Base-by-base conservation (phyloP, 805 yeast species). In the Kluyveromyces aestuarii region DNA sequence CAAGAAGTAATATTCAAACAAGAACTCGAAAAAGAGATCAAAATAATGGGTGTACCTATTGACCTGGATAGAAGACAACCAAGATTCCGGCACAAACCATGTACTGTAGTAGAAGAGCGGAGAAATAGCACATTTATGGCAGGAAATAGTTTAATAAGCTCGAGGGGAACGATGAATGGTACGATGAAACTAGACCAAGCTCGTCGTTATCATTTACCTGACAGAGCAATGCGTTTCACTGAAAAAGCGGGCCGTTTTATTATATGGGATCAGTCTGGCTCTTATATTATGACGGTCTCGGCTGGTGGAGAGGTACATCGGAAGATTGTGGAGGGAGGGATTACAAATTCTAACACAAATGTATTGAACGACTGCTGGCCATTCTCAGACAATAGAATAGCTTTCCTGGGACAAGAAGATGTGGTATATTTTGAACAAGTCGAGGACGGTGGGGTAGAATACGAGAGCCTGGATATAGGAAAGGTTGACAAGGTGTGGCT, bases 121-220 rank as follows among this genome's bases (percentile, higher is more conserved):
- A 37, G 45, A 9, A 21, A 27, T 11, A 43, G 45, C 39, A 43
- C 33, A 4, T 43, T 17, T 27, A 43, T 27, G 25, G 45, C 45
- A 19, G 39, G 39, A 11, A 43, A 43, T 38, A 43, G 45, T 16
- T 27, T 43, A 16, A 38, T 43, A 9, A 43, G 45, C 14, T 43
- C 45, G 25, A n/a, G 45, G 18, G 45, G 45, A 2, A 43, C 45
- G 39, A 43, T 43, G 38, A 43, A 43, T n/a, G 45, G 45, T 7
- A 27, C 25, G 25, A n/a, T 43, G 30, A 43, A 37, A 38, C 21
- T 43, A 11, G 35, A 30, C 7, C 35, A 30, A 13, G 35, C 35
- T 7, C 35, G 35, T 11, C 35, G 35, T 30, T 30, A 30, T 7
- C 35, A 30, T 30, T 13, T 30, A 10, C 35, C 35, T 11, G 35